Evolutionary conservation across 768 basidiomycete species (phyloP).

Genomic region (Astraeus odoratus): DNA sequence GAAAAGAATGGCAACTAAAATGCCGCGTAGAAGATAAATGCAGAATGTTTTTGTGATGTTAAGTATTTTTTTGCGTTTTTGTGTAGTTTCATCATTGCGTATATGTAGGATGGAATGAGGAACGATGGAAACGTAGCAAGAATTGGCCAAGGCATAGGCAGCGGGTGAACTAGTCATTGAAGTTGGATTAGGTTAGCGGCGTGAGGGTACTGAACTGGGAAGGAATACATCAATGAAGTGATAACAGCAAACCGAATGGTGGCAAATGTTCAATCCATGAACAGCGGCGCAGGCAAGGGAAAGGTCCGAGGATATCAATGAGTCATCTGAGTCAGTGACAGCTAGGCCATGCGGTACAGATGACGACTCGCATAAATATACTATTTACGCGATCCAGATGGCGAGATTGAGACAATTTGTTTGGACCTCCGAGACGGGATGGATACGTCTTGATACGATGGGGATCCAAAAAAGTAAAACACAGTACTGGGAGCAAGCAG

Average conservation of each 20-base stretch:
- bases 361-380: conserved; percentile 24
- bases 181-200: conserved; percentile 29
- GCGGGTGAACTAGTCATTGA: conserved; percentile 31
- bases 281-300: conserved; percentile 22
- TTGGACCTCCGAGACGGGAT: conserved; percentile 49
- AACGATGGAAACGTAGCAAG: conserved; percentile 30
- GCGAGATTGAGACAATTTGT: conserved; percentile 23
- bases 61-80: conserved; percentile 32
- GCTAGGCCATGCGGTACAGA: conserved; percentile 16
- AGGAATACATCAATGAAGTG: conserved; percentile 25
- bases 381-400: conserved; percentile 24
- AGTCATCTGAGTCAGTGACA: conserved; percentile 16
- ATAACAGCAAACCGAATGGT: conserved; percentile 20
- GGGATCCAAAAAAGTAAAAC: conserved; percentile 18
- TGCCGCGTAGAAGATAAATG: conserved; percentile 32
- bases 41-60: conserved; percentile 46
- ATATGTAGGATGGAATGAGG: conserved; percentile 10
- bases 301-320: conserved; percentile 28
- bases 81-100: conserved; percentile 27
- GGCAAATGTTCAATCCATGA: conserved; percentile 33
- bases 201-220: conserved; percentile 25
- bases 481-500: conserved; percentile 14
- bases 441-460: conserved; percentile 51
- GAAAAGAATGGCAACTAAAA: conserved; percentile 9
- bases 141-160: conserved; percentile 28